Conservation (phyloP, 2,329 filamentous ascomycete genomes). For the Annulohypoxylon truncatum region DNA sequence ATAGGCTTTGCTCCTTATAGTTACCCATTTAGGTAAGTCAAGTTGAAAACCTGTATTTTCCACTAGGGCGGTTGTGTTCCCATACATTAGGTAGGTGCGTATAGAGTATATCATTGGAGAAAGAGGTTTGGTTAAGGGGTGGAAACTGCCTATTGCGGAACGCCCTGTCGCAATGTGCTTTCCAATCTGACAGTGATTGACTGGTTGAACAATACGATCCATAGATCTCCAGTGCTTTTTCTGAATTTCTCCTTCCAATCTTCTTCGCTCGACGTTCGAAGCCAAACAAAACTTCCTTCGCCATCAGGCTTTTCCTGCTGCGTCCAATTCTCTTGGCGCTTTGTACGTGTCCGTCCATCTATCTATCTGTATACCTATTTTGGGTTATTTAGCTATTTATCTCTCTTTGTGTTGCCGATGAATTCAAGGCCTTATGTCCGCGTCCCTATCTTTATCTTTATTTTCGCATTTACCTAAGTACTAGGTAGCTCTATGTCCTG, state of each 20-base stretch:
- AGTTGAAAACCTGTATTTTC: neutral
- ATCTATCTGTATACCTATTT: slow-evolving; percentile 1
- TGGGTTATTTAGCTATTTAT: slow-evolving; percentile 7
- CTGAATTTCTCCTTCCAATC: slow-evolving; percentile 2
- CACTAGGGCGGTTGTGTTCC: neutral
- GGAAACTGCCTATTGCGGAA: slow-evolving; percentile 34
- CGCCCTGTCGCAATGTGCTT: slow-evolving; percentile 12
- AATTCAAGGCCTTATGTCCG: slow-evolving; percentile 13
- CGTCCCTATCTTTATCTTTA: slow-evolving; percentile 7
- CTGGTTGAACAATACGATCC: slow-evolving; percentile 16
- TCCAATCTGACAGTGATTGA: slow-evolving; percentile 18
- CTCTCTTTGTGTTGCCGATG: slow-evolving; percentile 26
- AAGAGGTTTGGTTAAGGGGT: slow-evolving; percentile 17
- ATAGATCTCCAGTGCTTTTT: slow-evolving; percentile 1
- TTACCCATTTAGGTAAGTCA: slow-evolving; percentile 6
- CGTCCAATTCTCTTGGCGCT: slow-evolving; percentile 25
- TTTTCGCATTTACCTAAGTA: slow-evolving; percentile 11
- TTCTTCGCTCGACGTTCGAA: neutral
- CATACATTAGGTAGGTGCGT: neutral
- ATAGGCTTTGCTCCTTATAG: slow-evolving; percentile 8
- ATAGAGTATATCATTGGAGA: slow-evolving; percentile 6
- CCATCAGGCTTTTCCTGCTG: slow-evolving; percentile 4
- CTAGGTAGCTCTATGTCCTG: slow-evolving; percentile 5
- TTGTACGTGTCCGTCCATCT: slow-evolving; percentile 23
- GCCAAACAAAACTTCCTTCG: slow-evolving; percentile 6